These are phyloP conservation scores for Syncephalastrum sp. DNA, from an alignment of 371 early-diverging fungal genomes.

Conservation along the genomic window DNA sequence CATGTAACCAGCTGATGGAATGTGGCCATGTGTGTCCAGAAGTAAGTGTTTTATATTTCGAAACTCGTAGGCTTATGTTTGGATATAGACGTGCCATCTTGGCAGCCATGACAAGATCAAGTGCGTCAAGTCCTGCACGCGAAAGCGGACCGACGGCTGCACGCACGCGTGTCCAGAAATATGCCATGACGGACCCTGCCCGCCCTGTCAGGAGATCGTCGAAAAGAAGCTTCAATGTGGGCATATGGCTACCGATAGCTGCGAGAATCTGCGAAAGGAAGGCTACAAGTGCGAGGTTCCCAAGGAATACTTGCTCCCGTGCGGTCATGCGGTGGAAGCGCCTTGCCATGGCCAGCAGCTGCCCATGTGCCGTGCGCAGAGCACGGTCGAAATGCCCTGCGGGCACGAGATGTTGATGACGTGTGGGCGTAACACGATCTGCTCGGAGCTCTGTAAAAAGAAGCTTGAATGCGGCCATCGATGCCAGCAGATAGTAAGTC, in stretches of 20 bases:
- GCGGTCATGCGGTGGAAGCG: slow-evolving; percentile 23
- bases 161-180: slow-evolving; percentile 30
- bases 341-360: not conserved
- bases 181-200: slow-evolving; percentile 28
- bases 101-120: slow-evolving; percentile 20
- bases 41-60: slow-evolving; percentile 9
- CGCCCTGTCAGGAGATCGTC: slow-evolving; percentile 24
- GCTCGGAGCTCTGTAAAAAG: slow-evolving; percentile 15
- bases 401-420: slow-evolving; percentile 1
- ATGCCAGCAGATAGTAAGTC: slow-evolving; percentile 17
- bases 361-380: too few relatives aligned
- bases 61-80: too few relatives aligned
- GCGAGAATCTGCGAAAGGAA: slow-evolving; percentile 7
- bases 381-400: slow-evolving; percentile 7
- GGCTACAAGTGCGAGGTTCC: slow-evolving; percentile 5
- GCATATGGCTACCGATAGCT: slow-evolving; percentile 16
- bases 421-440: slow-evolving; percentile 6
- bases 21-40: slow-evolving; percentile 45
- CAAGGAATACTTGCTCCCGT: slow-evolving; percentile 10
- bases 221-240: slow-evolving; percentile 19
- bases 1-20: slow-evolving; percentile 28
- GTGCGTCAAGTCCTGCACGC: slow-evolving; percentile 30
- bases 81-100: slow-evolving; percentile 29
- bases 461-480: slow-evolving; percentile 32
- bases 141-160: slow-evolving; percentile 26